A percentile compares a stretch with the other conserved stretches of the same genome.
These are phyloP conservation scores for Suillus americanus DNA, from an alignment of 768 basidiomycete species.

Conservation along the genomic window DNA sequence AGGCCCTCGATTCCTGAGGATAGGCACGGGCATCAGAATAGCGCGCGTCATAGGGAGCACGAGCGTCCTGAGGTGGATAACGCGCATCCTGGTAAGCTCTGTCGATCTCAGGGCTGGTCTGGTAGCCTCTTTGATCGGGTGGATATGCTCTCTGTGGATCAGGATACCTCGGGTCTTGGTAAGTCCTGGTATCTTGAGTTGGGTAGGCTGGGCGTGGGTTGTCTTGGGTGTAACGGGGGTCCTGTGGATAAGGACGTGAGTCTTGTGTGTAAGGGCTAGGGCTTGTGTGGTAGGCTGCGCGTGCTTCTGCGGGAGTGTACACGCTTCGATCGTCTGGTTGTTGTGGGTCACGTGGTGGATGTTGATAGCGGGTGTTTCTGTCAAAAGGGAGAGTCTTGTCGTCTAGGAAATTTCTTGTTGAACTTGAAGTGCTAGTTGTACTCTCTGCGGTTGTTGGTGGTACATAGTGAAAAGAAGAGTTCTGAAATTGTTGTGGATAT, in stretches of 20 bases:
- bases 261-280: neutral
- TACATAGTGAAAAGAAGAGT: slow-evolving; percentile 18
- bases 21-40: neutral
- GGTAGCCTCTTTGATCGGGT: neutral
- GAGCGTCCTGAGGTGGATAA: neutral
- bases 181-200: neutral
- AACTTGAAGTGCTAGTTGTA: slow-evolving; percentile 16
- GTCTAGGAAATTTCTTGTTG: slow-evolving; percentile 17
- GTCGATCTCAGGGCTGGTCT: neutral
- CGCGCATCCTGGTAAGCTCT: neutral
- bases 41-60: neutral
- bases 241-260: neutral
- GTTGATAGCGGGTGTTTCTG: slow-evolving; percentile 4
- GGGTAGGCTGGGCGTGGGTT: neutral
- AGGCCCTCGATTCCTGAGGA: neutral
- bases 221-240: neutral
- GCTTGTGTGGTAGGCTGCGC: neutral
- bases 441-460: slow-evolving; percentile 22
- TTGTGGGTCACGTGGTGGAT: neutral
- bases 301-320: slow-evolving; percentile 6
- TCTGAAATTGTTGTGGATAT: slow-evolving; percentile 13
- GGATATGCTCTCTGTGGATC: neutral
- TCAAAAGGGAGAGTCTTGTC: slow-evolving; percentile 16
- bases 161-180: neutral
- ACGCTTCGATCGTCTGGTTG: slow-evolving; percentile 4